Percentiles rank a stretch among this genome's conserved stretches.
These are phyloP conservation scores for Chaetomium sp. DNA, from an alignment of 2,329 filamentous ascomycete species.

Conservation along the genomic window DNA sequence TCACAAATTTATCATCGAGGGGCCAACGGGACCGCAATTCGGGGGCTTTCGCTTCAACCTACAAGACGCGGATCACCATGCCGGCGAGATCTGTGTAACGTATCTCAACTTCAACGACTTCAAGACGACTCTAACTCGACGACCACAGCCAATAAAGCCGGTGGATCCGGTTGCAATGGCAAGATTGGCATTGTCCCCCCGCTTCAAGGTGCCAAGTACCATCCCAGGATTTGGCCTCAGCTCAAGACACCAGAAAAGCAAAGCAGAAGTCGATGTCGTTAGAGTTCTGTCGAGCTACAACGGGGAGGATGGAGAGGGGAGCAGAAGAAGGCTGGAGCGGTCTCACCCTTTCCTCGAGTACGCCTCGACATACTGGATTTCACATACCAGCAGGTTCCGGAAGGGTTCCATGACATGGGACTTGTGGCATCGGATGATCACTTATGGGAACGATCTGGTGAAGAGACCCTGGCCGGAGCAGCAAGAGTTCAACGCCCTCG, in stretches of 20 bases:
- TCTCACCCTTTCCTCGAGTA: neutral
- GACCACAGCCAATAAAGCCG: neutral
- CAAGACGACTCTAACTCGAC: neutral
- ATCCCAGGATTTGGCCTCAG: neutral
- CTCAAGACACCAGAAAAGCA: neutral
- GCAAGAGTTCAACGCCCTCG: slow-evolving; percentile 8
- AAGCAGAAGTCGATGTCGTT: neutral
- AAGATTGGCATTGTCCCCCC: neutral
- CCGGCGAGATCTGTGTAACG: slow-evolving; percentile 1
- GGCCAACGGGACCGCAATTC: neutral
- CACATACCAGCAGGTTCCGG: slow-evolving; percentile 8
- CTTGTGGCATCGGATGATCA: slow-evolving; percentile 9
- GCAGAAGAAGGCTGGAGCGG: neutral
- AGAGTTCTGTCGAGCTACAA: neutral
- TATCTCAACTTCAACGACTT: slow-evolving; percentile 1
- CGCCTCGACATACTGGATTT: slow-evolving; percentile 7
- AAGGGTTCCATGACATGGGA: slow-evolving; percentile 6
- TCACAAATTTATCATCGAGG: slow-evolving; percentile 1
- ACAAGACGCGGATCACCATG: neutral
- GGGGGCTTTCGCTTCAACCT: neutral
- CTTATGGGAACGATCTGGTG: slow-evolving; percentile 6
- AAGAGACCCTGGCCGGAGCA: slow-evolving; percentile 9
- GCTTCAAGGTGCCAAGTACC: neutral
- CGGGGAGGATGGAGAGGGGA: neutral
- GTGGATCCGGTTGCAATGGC: neutral